Percentiles rank a stretch among this genome's conserved stretches.
Evolutionary conservation across 495 filamentous ascomycete species (phyloP).

Genomic region (Neurospora africana): DNA sequence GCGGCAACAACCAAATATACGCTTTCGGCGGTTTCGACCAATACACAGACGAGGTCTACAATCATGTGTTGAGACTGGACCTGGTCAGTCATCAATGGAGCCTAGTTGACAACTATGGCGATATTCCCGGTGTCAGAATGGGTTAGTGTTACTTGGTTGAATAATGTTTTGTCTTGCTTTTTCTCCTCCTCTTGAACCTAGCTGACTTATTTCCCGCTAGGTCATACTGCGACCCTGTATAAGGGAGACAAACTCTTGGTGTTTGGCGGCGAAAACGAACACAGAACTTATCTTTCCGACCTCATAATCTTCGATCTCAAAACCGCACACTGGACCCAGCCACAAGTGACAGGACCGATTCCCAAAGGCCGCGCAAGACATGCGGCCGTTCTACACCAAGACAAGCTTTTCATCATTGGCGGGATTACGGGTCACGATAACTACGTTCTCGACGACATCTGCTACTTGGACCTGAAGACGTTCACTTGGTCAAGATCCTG

Average conservation of each 20-base stretch:
- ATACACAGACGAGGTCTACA: constrained; percentile 98
- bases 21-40: constrained; percentile 99
- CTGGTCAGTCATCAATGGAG: constrained; percentile 83
- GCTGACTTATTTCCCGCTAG: constrained; percentile 32
- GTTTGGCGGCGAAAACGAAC: constrained; percentile 96
- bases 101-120: constrained; percentile 94
- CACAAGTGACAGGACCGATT: constrained; percentile 67
- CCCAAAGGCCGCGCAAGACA: constrained; percentile 87
- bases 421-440: constrained; percentile 82
- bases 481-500: constrained; percentile 96
- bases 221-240: constrained; percentile 92
- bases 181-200: not conserved
- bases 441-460: constrained; percentile 85
- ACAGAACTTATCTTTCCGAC: constrained; percentile 88
- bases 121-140: constrained; percentile 97
- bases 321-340: constrained; percentile 88
- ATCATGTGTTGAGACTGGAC: constrained; percentile 86
- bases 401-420: constrained; percentile 90
- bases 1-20: constrained; percentile 90
- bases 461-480: constrained; percentile 91
- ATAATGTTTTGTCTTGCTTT: not conserved
- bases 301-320: constrained; percentile 91
- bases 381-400: constrained; percentile 87
- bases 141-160: constrained; percentile 42
- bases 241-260: constrained; percentile 88